Conservation (phyloP, 805 yeast genomes). For the Scheffersomyces coipomensis region DNA sequence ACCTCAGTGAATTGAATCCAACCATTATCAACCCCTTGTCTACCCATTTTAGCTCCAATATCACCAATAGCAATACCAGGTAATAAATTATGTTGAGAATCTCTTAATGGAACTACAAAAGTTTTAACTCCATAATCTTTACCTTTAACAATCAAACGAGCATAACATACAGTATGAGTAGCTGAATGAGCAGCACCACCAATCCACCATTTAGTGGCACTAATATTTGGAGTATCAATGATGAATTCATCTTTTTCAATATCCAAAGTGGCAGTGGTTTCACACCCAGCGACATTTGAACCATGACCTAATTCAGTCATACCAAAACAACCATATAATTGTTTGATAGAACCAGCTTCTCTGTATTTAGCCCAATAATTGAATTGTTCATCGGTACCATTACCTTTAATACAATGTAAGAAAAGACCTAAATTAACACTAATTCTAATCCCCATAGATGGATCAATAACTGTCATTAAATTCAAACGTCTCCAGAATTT, state of each 20-base stretch:
- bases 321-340: slow-evolving; percentile 77
- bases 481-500: slow-evolving; percentile 35
- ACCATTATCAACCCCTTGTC: slow-evolving; percentile 94
- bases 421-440: slow-evolving; percentile 39
- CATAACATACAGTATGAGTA: slow-evolving; percentile 82
- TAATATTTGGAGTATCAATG: slow-evolving; percentile 83
- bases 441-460: slow-evolving; percentile 37
- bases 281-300: slow-evolving; percentile 88
- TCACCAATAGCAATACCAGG: slow-evolving; percentile 89
- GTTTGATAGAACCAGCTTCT: slow-evolving; percentile 32
- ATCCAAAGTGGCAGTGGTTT: slow-evolving; percentile 87
- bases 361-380: slow-evolving; percentile 35
- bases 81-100: slow-evolving; percentile 62
- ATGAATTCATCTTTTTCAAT: slow-evolving; percentile 61
- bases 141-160: slow-evolving; percentile 76
- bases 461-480: slow-evolving; percentile 36
- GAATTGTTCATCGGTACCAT: slow-evolving; percentile 39
- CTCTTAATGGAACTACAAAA: slow-evolving; percentile 88
- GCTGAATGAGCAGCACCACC: slow-evolving; percentile 98
- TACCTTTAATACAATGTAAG: slow-evolving; percentile 38
- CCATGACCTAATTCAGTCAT: slow-evolving; percentile 96
- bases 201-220: slow-evolving; percentile 98
- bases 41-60: slow-evolving; percentile 93
- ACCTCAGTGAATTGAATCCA: slow-evolving; percentile 92
- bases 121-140: slow-evolving; percentile 91